Evolutionary conservation across 75 land plant genomes (phyloP).

Genomic region (Isoetes taiwanensis): DNA sequence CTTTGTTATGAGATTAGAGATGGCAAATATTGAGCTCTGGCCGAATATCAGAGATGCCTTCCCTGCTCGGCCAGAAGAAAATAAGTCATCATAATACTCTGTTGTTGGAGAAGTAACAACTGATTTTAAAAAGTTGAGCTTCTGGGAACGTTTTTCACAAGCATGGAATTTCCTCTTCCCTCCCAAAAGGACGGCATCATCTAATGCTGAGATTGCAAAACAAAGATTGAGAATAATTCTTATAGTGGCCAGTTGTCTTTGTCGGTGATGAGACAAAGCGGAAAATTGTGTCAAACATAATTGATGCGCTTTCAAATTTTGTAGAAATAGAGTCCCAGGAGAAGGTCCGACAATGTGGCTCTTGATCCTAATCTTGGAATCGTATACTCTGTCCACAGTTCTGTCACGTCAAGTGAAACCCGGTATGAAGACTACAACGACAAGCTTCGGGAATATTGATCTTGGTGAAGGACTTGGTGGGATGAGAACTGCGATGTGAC

Average conservation of each 20-base stretch:
- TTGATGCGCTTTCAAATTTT: conserved; percentile 73
- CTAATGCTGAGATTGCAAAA: conserved; percentile 83
- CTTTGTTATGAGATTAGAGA: too few species aligned
- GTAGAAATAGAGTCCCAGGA: conserved; percentile 93
- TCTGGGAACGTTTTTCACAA: conserved; percentile 58
- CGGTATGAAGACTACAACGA: conserved; percentile 43
- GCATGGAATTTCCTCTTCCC: conserved; percentile 91
- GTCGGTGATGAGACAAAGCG: conserved; percentile 83
- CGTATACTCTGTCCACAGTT: conserved; percentile 84
- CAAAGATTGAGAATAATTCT: conserved; percentile 91
- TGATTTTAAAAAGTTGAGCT: conserved; percentile 28
- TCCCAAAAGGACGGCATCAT: conserved; percentile 18
- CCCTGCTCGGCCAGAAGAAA: too few species aligned
- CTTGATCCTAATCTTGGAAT: conserved; percentile 80
- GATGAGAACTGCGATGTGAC: too few species aligned
- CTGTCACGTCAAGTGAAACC: conserved; percentile 82
- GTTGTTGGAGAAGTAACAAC: too few species aligned
- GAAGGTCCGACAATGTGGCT: conserved; percentile 76
- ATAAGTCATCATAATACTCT: too few species aligned
- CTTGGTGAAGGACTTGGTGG: too few species aligned
- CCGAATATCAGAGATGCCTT: too few species aligned
- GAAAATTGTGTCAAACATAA: conserved; percentile 64
- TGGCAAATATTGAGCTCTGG: too few species aligned
- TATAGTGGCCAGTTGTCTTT: conserved; percentile 79
- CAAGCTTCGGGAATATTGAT: too few species aligned